Conservation (phyloP, 1,284 basidiomycete genomes). For the Apiotrichum mycotoxinovorans region DNA sequence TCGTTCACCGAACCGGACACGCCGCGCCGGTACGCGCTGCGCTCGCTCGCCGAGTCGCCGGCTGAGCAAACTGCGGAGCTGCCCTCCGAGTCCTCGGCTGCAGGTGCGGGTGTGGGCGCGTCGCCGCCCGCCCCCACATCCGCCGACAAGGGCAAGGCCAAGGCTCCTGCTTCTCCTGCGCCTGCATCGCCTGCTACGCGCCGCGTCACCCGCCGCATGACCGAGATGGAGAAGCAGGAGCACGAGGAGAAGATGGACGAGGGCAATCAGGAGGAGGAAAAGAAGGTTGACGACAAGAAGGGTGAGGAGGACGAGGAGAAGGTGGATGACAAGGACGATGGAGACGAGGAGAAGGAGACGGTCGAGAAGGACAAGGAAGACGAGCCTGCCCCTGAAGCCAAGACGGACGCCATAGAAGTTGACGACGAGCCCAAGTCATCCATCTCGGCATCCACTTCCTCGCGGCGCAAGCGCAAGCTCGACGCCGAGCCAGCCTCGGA, state of each 20-base stretch:
- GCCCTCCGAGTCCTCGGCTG: not conserved
- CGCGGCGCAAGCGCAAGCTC: slow-evolving; percentile 5
- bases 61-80: not conserved
- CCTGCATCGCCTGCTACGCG: not conserved
- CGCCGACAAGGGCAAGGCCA: not conserved
- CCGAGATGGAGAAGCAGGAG: not conserved
- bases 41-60: not conserved
- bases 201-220: slow-evolving; percentile 2
- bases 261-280: no score
- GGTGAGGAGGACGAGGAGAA: not conserved
- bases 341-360: not conserved
- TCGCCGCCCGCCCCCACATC: not conserved
- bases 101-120: no score
- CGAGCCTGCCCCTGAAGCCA: not conserved
- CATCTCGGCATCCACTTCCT: not conserved
- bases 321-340: not conserved
- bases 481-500: not conserved
- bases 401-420: not conserved
- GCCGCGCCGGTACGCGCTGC: not conserved
- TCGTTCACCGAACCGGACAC: not conserved
- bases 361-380: not conserved
- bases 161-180: not conserved
- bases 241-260: not conserved
- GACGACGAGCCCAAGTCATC: not conserved
- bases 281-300: not conserved